phyloP scores from a whole-genome alignment of 208 protist genomes.

The Wallacemonas rigidus region DNA sequence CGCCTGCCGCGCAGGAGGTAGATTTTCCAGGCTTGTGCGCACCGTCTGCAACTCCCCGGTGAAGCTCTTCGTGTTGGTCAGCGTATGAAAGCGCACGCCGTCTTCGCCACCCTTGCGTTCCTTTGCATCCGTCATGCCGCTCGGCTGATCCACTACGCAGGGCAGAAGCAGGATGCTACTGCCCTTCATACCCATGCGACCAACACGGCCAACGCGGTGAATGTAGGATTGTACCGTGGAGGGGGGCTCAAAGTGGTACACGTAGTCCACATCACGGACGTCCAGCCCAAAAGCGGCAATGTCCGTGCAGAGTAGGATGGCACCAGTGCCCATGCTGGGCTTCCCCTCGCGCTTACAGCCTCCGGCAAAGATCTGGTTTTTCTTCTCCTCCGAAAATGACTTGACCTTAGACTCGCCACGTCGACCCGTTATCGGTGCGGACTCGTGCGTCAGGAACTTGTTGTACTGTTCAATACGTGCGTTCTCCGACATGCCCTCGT shows the following conservation, averaged over 20 bases:
- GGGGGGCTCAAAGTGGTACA: conserved; percentile 91
- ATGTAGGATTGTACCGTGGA: conserved; percentile 79
- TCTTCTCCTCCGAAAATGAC: conserved; percentile 66
- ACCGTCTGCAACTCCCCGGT: conserved; percentile 55
- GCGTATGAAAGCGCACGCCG: conserved; percentile 66
- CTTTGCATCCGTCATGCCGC: conserved; percentile 27
- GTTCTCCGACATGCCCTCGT: conserved; percentile 83
- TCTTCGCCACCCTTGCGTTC: conserved; percentile 64
- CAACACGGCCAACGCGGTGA: conserved; percentile 90
- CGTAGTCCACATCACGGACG: conserved; percentile 92
- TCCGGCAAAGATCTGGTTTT: conserved; percentile 74
- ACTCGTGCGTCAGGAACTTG: conserved; percentile 70
- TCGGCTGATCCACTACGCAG: conserved; percentile 29
- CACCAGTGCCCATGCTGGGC: conserved; percentile 63
- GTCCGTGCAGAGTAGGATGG: conserved; percentile 90
- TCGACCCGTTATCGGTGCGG: neutral
- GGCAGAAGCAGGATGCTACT: conserved; percentile 85
- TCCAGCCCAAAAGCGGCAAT: conserved; percentile 89
- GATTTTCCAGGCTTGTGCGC: conserved; percentile 30
- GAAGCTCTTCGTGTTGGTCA: conserved; percentile 74
- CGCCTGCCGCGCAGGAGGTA: conserved; percentile 33
- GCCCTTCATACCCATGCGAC: conserved; percentile 88
- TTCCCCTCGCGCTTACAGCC: conserved; percentile 78
- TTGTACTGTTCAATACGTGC: conserved; percentile 84
- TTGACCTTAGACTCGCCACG: conserved; percentile 25